Conservation (phyloP, 208 protist genomes). For the Trypanosoma lewisi region DNA sequence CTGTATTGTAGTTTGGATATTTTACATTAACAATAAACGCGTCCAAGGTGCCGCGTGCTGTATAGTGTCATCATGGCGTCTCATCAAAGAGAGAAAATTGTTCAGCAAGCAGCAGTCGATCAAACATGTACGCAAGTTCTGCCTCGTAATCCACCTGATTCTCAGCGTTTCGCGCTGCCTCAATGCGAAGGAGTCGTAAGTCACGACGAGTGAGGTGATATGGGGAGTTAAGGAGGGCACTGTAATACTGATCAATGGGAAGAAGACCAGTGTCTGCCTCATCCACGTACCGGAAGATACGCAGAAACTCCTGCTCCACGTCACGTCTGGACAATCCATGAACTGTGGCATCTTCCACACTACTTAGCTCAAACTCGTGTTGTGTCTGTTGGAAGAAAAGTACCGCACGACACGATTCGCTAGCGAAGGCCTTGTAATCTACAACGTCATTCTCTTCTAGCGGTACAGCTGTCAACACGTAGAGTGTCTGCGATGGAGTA, state of each 20-base stretch:
- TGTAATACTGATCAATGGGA: constrained; percentile 56
- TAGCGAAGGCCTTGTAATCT: constrained; percentile 65
- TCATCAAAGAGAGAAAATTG: constrained; percentile 70
- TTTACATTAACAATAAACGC: constrained; percentile 5
- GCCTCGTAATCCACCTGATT: constrained; percentile 75
- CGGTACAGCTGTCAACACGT: constrained; percentile 67
- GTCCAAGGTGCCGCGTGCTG: background rate
- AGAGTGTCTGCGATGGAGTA: constrained; percentile 68
- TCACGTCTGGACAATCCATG: constrained; percentile 82
- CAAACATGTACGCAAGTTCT: constrained; percentile 71
- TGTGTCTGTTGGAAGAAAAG: constrained; percentile 71
- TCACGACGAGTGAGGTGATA: constrained; percentile 84
- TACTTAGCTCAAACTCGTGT: constrained; percentile 49
- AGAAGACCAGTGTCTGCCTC: constrained; percentile 51
- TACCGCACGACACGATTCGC: constrained; percentile 50
- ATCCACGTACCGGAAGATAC: constrained; percentile 70
- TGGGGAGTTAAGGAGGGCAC: constrained; percentile 63
- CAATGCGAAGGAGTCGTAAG: constrained; percentile 62
- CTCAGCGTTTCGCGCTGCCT: constrained; percentile 43
- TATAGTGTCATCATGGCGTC: constrained; percentile 11
- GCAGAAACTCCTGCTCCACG: constrained; percentile 75
- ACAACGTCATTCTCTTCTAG: constrained; percentile 49
- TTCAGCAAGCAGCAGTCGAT: constrained; percentile 67
- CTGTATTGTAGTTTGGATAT: background rate
- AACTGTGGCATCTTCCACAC: constrained; percentile 51